These are phyloP conservation scores for Amylocarpus encephaloides DNA, from an alignment of 2,329 filamentous ascomycete genomes.

Conservation along the genomic window DNA sequence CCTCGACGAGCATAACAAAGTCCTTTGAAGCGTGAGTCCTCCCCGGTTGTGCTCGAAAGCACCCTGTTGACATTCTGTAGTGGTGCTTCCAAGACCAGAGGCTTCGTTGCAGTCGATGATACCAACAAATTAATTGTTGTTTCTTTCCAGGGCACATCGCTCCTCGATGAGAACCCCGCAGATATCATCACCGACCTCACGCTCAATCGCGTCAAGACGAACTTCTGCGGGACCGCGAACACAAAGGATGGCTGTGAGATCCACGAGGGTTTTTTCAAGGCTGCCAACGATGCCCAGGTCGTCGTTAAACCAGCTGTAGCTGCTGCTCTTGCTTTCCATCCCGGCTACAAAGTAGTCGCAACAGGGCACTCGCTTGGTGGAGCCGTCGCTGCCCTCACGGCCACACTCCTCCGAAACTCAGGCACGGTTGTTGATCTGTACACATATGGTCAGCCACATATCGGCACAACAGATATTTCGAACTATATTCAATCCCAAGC, in stretches of 20 bases:
- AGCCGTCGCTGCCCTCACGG: conserved; percentile 27
- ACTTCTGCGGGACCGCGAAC: conserved; percentile 13
- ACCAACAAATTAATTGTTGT: conserved; percentile 21
- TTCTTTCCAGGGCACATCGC: conserved; percentile 18
- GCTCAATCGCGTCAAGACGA: conserved; percentile 7
- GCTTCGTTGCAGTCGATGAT: conserved; percentile 21
- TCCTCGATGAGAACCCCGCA: not conserved
- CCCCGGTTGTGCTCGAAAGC: not conserved
- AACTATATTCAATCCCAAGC: conserved; percentile 24
- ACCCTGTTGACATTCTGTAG: not conserved
- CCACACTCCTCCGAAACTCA: conserved; percentile 19
- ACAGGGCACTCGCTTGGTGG: conserved; percentile 31
- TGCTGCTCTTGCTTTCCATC: conserved; percentile 12
- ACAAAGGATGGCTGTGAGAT: conserved; percentile 19
- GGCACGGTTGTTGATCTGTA: conserved; percentile 24
- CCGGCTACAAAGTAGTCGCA: conserved; percentile 24
- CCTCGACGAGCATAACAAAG: conserved; percentile 12
- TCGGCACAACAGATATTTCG: conserved; percentile 27
- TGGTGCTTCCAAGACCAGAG: conserved; percentile 14
- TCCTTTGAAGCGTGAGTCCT: conserved; percentile 8
- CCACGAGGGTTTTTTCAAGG: conserved; percentile 25
- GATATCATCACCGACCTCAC: conserved; percentile 9
- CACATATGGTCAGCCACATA: conserved; percentile 30
- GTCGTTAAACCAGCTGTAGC: conserved; percentile 17
- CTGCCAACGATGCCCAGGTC: conserved; percentile 16